Base-by-base conservation (phyloP, 176 grass and related monocot species). In the Hordeum marinum region DNA sequence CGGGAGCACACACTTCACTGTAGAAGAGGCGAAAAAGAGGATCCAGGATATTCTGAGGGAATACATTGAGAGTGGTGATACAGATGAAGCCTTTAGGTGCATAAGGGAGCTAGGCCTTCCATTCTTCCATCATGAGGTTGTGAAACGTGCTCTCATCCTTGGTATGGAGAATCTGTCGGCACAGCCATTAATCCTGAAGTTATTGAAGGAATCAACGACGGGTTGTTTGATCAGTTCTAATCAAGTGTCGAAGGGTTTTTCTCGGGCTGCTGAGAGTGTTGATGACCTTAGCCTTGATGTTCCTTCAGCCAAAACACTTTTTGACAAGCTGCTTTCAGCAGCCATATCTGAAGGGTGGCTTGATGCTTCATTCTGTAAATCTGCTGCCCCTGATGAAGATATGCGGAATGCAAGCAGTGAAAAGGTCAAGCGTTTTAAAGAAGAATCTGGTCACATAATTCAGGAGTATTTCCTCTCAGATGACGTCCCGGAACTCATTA, bases 111-210 rank as follows among this genome's bases (percentile, higher is more conserved):
- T 97, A 21, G 88, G 79, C 75, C 85, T 97, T 65, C 91, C 94
- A 17, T 97, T 97, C 64, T 97, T 90, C 67, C 89, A 94, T 78
- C 94, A 97, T 62, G 94, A 97, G 87, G 94, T 97, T 87, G 94
- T 97, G 83, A 97, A 97, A 65, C 87, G 87, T 79, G 87, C 94
- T 78, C 67, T 97, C 59, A 92, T 85, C 50, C 37, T 97, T 59
- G 79, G 74, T 4, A 87, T 97, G n/a, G 94, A 97, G 76, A 97
- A 87, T 43, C 61, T 61, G 1, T 81, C 83, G 23, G 86, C 91
- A 0, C 85, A 94, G 41, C 75, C 74, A 62, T 65, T 84, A 67
- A 90, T 97, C 34, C 63, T 97, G 11, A 92, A 94, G 76, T 41
- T 97, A 76, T 73, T 97, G 39, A 89, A 90, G 79, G 90, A 91